Percentiles rank a stretch among this genome's conserved stretches.
phyloP scores from a whole-genome alignment of 108 stramenopile genomes.

The Mediolabrus comicus region DNA sequence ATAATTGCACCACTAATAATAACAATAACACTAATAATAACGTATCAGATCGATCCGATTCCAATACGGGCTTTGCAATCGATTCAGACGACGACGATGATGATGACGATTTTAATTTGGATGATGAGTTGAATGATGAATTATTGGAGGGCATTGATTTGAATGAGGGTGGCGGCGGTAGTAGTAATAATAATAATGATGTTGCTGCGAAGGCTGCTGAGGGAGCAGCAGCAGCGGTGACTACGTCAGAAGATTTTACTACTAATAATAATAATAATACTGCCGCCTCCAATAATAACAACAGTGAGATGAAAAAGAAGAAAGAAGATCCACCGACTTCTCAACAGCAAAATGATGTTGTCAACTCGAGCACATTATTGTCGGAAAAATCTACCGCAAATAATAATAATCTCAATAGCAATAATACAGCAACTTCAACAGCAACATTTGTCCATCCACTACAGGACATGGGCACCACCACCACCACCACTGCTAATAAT shows the following conservation, averaged over 20 bases:
- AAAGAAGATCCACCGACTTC: no score
- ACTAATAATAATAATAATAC: no score
- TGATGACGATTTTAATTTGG: slow-evolving; percentile 11
- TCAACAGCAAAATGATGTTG: no score
- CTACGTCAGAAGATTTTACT: no score
- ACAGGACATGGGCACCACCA: background rate
- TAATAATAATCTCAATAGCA: background rate
- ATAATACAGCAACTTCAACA: background rate
- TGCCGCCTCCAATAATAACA: no score
- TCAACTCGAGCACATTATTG: background rate
- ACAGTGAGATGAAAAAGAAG: no score
- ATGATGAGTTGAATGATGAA: slow-evolving; percentile 3
- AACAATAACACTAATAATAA: background rate
- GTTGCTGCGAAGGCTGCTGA: background rate
- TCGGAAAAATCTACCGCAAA: background rate
- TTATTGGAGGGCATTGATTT: background rate
- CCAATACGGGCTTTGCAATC: slow-evolving; percentile 64
- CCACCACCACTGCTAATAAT: background rate
- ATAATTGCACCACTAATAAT: background rate
- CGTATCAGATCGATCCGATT: slow-evolving; percentile 18
- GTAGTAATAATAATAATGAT: background rate
- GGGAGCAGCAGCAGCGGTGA: background rate
- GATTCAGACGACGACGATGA: slow-evolving; percentile 63
- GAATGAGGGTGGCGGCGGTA: background rate
- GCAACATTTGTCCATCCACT: background rate